Evolutionary conservation across 306 rosid species (phyloP).

Genomic region (Cyclanthera cordifolia): DNA sequence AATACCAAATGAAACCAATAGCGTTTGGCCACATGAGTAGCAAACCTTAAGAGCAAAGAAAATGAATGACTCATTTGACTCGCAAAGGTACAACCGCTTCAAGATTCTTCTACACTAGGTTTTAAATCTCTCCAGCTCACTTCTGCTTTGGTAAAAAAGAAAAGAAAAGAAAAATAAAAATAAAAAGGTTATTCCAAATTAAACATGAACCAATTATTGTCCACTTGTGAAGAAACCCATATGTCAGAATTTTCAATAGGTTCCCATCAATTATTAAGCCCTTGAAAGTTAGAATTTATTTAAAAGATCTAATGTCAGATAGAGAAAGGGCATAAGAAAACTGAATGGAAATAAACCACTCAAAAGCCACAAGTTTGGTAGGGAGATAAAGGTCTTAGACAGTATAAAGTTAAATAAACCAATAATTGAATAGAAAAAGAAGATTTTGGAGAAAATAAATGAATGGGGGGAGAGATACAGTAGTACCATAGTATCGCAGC

Average conservation of each 20-base stretch:
- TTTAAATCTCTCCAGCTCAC: not conserved
- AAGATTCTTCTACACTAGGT: not conserved
- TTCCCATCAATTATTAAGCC: conserved; percentile 6
- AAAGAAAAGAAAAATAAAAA: not conserved
- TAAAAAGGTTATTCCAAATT: not conserved
- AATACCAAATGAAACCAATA: no score
- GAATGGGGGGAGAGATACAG: not conserved
- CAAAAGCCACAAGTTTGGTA: not conserved
- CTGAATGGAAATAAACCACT: conserved; percentile 4
- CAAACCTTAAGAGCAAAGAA: no score
- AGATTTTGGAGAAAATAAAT: conserved; percentile 2
- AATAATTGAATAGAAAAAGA: conserved; percentile 3
- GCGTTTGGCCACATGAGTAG: no score
- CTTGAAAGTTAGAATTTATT: conserved; percentile 7
- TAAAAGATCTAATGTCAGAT: conserved; percentile 10
- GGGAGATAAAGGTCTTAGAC: not conserved
- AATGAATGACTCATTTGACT: not conserved
- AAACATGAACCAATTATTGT: conserved; percentile 9
- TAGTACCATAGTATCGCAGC: conserved; percentile 12
- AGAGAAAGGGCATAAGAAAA: not conserved
- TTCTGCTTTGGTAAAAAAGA: not conserved
- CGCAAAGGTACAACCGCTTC: not conserved
- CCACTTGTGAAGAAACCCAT: conserved; percentile 7
- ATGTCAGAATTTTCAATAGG: not conserved
- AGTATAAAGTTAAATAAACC: conserved; percentile 12